Evolutionary conservation across 2,329 filamentous ascomycete genomes (phyloP).

Genomic region (Diplodia sapinea): DNA sequence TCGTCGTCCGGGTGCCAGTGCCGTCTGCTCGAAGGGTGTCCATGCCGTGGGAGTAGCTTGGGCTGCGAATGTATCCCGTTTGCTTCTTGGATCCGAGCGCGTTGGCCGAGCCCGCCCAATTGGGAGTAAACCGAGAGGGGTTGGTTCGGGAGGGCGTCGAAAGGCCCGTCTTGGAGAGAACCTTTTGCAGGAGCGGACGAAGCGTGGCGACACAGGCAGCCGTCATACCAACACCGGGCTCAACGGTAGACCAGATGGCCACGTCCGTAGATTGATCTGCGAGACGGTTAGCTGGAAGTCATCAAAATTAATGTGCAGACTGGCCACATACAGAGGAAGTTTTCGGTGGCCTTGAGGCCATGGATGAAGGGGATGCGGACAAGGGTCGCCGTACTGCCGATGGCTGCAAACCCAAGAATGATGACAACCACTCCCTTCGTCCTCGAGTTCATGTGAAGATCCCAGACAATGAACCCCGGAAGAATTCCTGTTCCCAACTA

Average conservation of each 20-base stretch:
- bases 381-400: conserved; percentile 59
- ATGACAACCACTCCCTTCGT: conserved; percentile 60
- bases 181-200: conserved; percentile 53
- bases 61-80: conserved; percentile 33
- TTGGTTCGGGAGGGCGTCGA: conserved; percentile 34
- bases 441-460: conserved; percentile 60
- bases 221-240: conserved; percentile 48
- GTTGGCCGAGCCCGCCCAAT: conserved; percentile 23
- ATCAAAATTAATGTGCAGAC: background rate
- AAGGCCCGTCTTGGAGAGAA: conserved; percentile 37
- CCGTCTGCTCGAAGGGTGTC: conserved; percentile 30
- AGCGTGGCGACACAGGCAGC: conserved; percentile 58
- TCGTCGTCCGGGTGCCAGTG: conserved; percentile 31
- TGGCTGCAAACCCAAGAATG: conserved; percentile 57
- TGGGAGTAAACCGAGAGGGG: conserved; percentile 18
- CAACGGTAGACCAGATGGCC: conserved; percentile 40
- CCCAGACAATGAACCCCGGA: conserved; percentile 59
- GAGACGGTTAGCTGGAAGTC: background rate
- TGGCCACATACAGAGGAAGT: conserved; percentile 47
- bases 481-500: conserved; percentile 35
- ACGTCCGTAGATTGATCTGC: conserved; percentile 27
- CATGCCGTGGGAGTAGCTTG: conserved; percentile 21
- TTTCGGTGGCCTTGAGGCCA: conserved; percentile 48
- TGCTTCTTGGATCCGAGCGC: conserved; percentile 27
- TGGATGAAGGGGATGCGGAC: conserved; percentile 54